Conservation (phyloP, 495 filamentous ascomycete species). For the Oidiodendron maius region DNA sequence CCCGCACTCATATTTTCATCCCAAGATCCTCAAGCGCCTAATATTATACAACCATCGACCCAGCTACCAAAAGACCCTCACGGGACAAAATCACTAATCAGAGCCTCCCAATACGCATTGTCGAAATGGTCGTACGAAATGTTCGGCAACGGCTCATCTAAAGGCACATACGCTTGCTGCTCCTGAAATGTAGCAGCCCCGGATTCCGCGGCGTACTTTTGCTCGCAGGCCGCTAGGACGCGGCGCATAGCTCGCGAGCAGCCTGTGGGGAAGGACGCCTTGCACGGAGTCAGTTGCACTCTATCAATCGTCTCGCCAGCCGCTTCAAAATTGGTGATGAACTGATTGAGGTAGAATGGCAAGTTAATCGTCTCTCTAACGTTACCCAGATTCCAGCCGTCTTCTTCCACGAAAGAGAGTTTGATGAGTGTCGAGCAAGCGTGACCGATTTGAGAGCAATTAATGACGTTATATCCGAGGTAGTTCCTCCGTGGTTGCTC, state of each 20-base stretch:
- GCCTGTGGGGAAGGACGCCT: constrained; percentile 3
- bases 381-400: constrained; percentile 15
- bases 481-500: background rate
- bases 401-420: constrained; percentile 14
- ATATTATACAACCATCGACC: no score
- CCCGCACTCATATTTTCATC: no score
- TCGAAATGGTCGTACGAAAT: no score
- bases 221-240: constrained; percentile 11
- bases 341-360: constrained; percentile 2
- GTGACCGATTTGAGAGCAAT: constrained; percentile 8
- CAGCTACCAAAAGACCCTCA: no score
- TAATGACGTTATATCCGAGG: background rate
- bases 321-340: constrained; percentile 6
- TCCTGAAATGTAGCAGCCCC: no score
- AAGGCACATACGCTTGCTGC: no score
- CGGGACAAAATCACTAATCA: no score
- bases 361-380: constrained; percentile 7
- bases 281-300: background rate
- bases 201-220: constrained; percentile 3
- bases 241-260: constrained; percentile 10
- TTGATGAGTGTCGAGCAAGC: constrained; percentile 7
- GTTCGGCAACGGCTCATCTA: no score
- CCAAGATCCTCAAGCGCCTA: no score
- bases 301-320: constrained; percentile 11
- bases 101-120: no score